These are phyloP conservation scores for Eucalyptus guilfoylei DNA, from an alignment of 345 rosid genomes.

Conservation along the genomic window DNA sequence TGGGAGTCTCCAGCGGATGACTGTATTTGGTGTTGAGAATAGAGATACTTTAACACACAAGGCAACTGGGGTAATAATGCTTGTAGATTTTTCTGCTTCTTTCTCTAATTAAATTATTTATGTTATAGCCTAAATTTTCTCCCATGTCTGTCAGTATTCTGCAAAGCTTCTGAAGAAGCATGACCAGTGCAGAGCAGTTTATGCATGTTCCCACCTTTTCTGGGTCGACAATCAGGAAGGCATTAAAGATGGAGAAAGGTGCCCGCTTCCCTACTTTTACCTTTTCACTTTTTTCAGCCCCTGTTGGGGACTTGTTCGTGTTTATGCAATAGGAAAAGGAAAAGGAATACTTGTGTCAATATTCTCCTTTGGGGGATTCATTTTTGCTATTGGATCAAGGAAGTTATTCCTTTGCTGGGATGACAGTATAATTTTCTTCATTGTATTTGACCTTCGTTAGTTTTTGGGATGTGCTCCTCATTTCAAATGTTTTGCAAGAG, in stretches of 20 bases:
- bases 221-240: slow-evolving; percentile 71
- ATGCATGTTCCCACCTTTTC: slow-evolving; percentile 86
- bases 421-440: background rate
- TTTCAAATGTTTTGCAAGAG: background rate
- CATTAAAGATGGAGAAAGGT: slow-evolving; percentile 85
- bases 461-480: background rate
- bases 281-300: background rate
- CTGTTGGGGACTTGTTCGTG: background rate
- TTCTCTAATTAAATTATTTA: background rate
- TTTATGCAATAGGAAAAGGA: background rate
- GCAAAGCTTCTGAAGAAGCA: slow-evolving; percentile 90
- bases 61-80: slow-evolving; percentile 70
- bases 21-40: slow-evolving; percentile 79
- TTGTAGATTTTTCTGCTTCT: background rate
- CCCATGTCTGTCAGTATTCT: slow-evolving; percentile 40
- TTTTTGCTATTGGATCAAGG: background rate
- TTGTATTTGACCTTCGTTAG: background rate
- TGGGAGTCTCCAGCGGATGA: slow-evolving; percentile 86
- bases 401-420: background rate
- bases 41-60: slow-evolving; percentile 87
- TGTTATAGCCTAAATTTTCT: background rate
- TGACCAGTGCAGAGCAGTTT: slow-evolving; percentile 94
- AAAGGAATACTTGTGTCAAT: background rate
- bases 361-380: background rate
- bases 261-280: background rate